Percentiles rank a stretch among this genome's conserved stretches.
phyloP scores from a whole-genome alignment of 768 basidiomycete species.

The Leucosporidium yakuticum region DNA sequence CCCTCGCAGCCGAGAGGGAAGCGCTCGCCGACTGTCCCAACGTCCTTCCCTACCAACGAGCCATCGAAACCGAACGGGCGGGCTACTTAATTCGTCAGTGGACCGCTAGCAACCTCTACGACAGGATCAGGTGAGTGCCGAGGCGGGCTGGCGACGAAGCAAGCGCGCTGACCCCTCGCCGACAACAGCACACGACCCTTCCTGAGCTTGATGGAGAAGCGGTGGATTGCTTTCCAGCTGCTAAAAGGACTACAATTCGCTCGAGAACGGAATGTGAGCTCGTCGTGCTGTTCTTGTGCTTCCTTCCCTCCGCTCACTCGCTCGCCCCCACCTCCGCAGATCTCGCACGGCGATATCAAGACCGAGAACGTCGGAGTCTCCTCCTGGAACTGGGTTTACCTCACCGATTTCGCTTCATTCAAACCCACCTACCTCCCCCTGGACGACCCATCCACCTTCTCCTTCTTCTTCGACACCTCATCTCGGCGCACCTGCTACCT shows the following conservation, averaged over 20 bases:
- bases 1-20: conserved; percentile 70
- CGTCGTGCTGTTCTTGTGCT: not conserved
- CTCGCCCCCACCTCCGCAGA: conserved; percentile 42
- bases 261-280: conserved; percentile 57
- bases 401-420: conserved; percentile 88
- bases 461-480: conserved; percentile 95
- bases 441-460: conserved; percentile 95
- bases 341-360: conserved; percentile 97
- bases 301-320: not conserved
- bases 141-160: no score
- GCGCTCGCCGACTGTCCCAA: conserved; percentile 76
- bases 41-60: conserved; percentile 78
- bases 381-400: conserved; percentile 89
- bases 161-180: not conserved
- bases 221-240: conserved; percentile 94
- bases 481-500: conserved; percentile 90
- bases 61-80: conserved; percentile 91
- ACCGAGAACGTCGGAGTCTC: conserved; percentile 94
- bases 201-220: conserved; percentile 83
- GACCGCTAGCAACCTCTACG: conserved; percentile 89
- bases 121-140: conserved; percentile 77
- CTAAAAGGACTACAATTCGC: conserved; percentile 77
- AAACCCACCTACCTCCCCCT: conserved; percentile 93
- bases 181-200: conserved; percentile 82
- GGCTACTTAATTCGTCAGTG: conserved; percentile 93